These are phyloP conservation scores for Ligustrum vulgare DNA, from an alignment of 257 asterid genomes.

Conservation along the genomic window DNA sequence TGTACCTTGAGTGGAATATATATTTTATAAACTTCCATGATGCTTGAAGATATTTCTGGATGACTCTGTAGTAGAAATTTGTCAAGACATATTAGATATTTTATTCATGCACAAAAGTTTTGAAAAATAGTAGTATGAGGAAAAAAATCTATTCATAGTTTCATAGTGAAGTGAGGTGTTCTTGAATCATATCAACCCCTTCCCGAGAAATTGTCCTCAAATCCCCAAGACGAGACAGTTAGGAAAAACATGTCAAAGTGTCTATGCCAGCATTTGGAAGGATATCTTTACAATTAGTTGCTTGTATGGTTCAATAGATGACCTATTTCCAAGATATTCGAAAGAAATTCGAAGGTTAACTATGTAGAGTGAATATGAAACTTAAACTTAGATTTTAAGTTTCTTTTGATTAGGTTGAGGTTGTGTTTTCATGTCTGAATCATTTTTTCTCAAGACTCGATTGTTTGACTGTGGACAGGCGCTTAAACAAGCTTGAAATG, in stretches of 20 bases:
- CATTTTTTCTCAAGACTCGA: constrained; percentile 7
- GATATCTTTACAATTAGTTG: not conserved
- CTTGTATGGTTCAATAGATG: not conserved
- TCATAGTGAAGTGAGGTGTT: not conserved
- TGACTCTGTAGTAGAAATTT: not conserved
- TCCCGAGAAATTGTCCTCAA: not conserved
- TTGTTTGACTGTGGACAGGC: constrained; percentile 47
- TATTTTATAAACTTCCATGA: not conserved
- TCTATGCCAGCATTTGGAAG: not conserved
- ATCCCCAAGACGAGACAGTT: not conserved
- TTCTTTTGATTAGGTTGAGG: not conserved
- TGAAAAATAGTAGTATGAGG: not conserved
- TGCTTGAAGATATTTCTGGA: not conserved
- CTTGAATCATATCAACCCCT: not conserved
- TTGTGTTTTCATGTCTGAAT: not conserved
- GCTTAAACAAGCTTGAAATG: constrained; percentile 75
- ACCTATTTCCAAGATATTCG: not conserved
- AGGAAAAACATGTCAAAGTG: not conserved
- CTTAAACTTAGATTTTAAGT: not conserved
- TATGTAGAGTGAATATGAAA: not conserved
- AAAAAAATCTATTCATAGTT: not conserved
- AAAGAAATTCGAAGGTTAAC: not conserved
- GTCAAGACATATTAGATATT: not conserved
- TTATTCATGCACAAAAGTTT: not conserved
- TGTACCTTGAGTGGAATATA: not conserved